Base-by-base conservation (phyloP, 352 stramenopile genomes). In the Phytophthora litchii region DNA sequence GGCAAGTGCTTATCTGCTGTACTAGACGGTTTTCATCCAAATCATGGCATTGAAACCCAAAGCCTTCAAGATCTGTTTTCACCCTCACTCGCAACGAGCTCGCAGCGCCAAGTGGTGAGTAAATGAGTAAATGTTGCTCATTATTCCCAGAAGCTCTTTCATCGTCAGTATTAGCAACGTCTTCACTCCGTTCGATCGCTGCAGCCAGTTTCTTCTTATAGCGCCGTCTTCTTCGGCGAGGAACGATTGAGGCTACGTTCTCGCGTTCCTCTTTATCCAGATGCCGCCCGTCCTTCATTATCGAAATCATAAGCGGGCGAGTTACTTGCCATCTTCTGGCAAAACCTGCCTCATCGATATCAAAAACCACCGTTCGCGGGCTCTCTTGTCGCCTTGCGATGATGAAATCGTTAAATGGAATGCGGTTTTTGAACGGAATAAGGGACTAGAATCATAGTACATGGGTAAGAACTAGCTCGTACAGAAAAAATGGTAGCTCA, bases 341-440 rank as follows among this genome's bases (percentile, higher is more conserved):
- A 58, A 89, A 83, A 14, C 44, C 50, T 13, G 44, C 51, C 1
- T 83, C 69, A 27, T 89, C 72, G 14, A 87, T 78, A 31, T 89
- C 79, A 20, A 87, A 85, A 11, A 82, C 34, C 12, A 88, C 65
- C 3, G 67, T 40, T 1, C 73, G 72, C 12, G 60, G 63, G 23
- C 40, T 66, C 25, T 74, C 71, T 31, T 65, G 46, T 3, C 65
- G 70, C 19, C 66, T 72, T 16, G 32, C 49, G 10, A 54, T 27
- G 29, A 89, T 79, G 29, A 89, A 86, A 32, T 78, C 60, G 16
- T 86, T 73, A 43, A 89, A 89, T n/a, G 70, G 32, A 13, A 89
- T 53, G 4, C 60, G 77, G 29, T 78, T 68, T 45, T 75, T 71
- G 36, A 59, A 59, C 13, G 80, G 77, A 16, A 89, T 70, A 17